Base-by-base conservation (phyloP, 805 yeast genomes). In the Candida jianshihensis region DNA sequence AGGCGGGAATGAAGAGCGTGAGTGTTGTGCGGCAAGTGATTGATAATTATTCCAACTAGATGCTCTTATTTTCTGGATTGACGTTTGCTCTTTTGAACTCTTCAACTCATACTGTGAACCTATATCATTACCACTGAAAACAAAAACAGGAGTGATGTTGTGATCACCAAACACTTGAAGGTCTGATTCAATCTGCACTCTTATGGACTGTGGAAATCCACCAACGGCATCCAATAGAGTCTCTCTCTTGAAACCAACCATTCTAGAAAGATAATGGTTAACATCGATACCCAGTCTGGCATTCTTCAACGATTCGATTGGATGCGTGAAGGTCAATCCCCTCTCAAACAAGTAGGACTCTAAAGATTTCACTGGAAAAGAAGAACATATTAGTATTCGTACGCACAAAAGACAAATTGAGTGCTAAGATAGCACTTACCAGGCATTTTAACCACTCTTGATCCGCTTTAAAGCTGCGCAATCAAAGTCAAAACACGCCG, bases 211-310 rank as follows among this genome's bases (percentile, higher is more conserved):
- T 2, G 95, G 95, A 38, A 80, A 71, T 0, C 95, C 95, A 18
- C 95, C 95, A 44, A 82, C 70, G 9, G 92, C 95, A 34, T 79
- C 81, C 28, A 78, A 57, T 41, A 72, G 73, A 33, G 80, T 81
- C 47, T 85, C 95, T 38, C 75, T 77, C 44, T 77, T 78, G 46
- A 65, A 65, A 5, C 79, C 51, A 41, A 82, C 59, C 30, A 82
- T 65, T 36, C 85, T 61, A 19, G 82, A 65, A 26, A 86, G 58
- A 51, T 86, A 88, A 53, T 86, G 88, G 45, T 76, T 83, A 12
- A 80, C 92, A 55, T 88, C 96, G 31, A 87, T 82, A 38, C 95
- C 96, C 35, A 87, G 62, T 13, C 80, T 73, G 19, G 89, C 72
- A 49, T 78, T 77, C 38, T 67, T 73, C 39, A 87, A 63, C 4